phyloP scores from a whole-genome alignment of 2,329 filamentous ascomycete species.

The Botrytis fabae region DNA sequence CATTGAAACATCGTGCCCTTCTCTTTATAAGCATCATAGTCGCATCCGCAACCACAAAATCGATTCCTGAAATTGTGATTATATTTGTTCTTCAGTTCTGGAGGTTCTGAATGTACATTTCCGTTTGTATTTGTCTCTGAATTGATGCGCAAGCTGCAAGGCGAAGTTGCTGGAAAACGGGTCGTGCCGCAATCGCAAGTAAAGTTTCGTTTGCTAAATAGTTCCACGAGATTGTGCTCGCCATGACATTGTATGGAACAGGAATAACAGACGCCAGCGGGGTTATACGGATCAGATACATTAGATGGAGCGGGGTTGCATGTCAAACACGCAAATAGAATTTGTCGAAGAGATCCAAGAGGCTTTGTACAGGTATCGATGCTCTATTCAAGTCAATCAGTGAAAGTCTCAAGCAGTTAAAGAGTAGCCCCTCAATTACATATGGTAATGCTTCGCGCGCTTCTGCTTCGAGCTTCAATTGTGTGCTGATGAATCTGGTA shows the following conservation, averaged over 20 bases:
- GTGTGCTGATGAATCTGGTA: constrained; percentile 77
- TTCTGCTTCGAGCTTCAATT: constrained; percentile 90
- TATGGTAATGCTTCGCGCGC: constrained; percentile 94
- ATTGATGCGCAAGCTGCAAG: constrained; percentile 76
- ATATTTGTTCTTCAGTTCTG: constrained; percentile 77
- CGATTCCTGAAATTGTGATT: constrained; percentile 93
- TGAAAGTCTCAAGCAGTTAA: background rate
- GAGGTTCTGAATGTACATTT: constrained; percentile 71
- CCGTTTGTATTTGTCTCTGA: constrained; percentile 73
- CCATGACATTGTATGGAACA: constrained; percentile 97
- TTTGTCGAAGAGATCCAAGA: constrained; percentile 85
- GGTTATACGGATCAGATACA: constrained; percentile 60
- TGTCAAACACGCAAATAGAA: constrained; percentile 87
- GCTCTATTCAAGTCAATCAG: constrained; percentile 56
- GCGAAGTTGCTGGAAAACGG: constrained; percentile 63
- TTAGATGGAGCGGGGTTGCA: constrained; percentile 79
- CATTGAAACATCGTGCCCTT: constrained; percentile 99
- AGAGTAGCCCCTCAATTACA: constrained; percentile 51
- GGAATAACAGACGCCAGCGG: constrained; percentile 90
- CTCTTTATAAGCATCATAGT: constrained; percentile 85
- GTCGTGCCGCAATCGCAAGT: constrained; percentile 95
- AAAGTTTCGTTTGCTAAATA: constrained; percentile 94
- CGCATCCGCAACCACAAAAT: constrained; percentile 86
- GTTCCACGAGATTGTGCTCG: constrained; percentile 90
- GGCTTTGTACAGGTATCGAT: constrained; percentile 91